Conservation (phyloP, 148 eudicot species). For the Polygonum aviculare region DNA sequence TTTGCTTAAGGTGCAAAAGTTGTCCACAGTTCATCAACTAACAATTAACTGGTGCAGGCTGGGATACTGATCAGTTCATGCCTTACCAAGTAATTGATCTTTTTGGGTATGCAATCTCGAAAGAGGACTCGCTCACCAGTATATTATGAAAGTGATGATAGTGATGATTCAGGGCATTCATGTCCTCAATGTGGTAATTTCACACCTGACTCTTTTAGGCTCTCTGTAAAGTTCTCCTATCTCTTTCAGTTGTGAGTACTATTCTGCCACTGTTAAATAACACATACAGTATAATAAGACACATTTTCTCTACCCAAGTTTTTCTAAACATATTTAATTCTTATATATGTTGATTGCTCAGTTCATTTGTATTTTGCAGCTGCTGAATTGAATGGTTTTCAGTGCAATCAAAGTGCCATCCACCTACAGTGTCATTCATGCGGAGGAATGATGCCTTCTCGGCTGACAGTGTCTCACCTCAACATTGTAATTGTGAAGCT, state of each 20-base stretch:
- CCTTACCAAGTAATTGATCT: no score
- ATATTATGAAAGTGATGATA: constrained; percentile 12
- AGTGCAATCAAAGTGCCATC: constrained; percentile 49
- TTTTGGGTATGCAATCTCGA: no score
- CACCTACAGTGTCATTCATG: constrained; percentile 89
- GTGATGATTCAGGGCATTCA: constrained; percentile 28
- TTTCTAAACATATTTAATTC: background rate
- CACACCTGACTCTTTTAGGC: background rate
- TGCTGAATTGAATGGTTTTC: constrained; percentile 48
- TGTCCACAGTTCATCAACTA: no score
- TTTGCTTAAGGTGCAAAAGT: no score
- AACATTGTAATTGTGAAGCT: constrained; percentile 76
- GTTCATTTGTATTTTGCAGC: constrained; percentile 25
- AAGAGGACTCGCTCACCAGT: constrained; percentile 51
- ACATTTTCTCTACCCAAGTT: background rate
- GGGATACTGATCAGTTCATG: no score
- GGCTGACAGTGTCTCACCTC: constrained; percentile 47
- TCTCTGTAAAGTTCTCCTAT: background rate
- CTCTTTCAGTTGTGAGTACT: no score
- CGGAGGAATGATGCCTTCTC: constrained; percentile 96
- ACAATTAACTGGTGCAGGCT: no score
- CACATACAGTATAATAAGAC: background rate
- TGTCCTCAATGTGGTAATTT: constrained; percentile 90
- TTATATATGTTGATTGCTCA: background rate
- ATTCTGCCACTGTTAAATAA: background rate